phyloP scores from a whole-genome alignment of 495 filamentous ascomycete species.

The Penicillium odoratum region DNA sequence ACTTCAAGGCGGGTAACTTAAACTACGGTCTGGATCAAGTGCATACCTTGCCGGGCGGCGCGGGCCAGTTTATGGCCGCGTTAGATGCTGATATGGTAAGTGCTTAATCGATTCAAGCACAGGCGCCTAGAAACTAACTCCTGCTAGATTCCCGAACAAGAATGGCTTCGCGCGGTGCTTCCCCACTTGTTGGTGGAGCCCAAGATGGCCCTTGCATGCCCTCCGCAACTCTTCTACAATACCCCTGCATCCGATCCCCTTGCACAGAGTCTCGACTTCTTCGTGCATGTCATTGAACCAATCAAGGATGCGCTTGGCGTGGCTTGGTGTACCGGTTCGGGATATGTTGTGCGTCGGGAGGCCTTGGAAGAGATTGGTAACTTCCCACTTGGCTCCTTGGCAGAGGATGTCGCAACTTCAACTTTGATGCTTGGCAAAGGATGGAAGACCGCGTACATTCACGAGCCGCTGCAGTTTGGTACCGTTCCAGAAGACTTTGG shows the following conservation, averaged over 20 bases:
- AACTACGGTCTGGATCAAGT: slow-evolving; percentile 47
- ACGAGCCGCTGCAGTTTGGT: slow-evolving; percentile 54
- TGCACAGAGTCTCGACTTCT: slow-evolving; percentile 46
- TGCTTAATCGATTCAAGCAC: background rate
- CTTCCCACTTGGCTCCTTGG: slow-evolving; percentile 48
- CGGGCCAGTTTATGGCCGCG: slow-evolving; percentile 49
- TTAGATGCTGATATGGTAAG: slow-evolving; percentile 57
- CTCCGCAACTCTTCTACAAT: slow-evolving; percentile 58
- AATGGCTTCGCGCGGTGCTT: slow-evolving; percentile 52
- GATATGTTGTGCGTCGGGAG: slow-evolving; percentile 48
- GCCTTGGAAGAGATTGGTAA: slow-evolving; percentile 53
- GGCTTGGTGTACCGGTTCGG: slow-evolving; percentile 56
- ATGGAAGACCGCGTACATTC: slow-evolving; percentile 52
- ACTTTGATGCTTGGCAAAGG: slow-evolving; percentile 48
- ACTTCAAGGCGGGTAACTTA: slow-evolving; percentile 59
- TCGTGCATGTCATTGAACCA: slow-evolving; percentile 51
- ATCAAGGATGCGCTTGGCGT: slow-evolving; percentile 50
- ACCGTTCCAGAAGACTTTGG: slow-evolving; percentile 49
- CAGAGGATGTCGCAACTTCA: slow-evolving; percentile 54
- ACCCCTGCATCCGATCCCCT: slow-evolving; percentile 51
- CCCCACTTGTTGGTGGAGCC: slow-evolving; percentile 49
- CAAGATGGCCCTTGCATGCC: slow-evolving; percentile 51
- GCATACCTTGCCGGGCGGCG: slow-evolving; percentile 35
- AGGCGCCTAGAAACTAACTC: slow-evolving; percentile 3
- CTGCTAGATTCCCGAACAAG: slow-evolving; percentile 47